Evolutionary conservation across 2,329 filamentous ascomycete genomes (phyloP).

Genomic region (Escovopsis sp.): DNA sequence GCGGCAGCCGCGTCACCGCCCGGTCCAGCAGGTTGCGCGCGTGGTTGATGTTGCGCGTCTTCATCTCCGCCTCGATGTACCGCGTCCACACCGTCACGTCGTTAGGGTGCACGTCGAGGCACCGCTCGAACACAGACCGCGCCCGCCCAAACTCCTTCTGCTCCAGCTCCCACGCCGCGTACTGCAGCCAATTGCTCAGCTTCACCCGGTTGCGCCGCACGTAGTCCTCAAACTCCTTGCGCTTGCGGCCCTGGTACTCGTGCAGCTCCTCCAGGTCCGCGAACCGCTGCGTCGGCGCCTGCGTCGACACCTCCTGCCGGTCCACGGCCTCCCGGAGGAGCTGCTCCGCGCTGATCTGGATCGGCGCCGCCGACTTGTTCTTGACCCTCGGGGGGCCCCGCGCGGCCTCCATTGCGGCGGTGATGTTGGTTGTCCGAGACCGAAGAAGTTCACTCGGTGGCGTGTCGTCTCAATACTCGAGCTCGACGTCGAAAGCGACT

Average conservation of each 20-base stretch:
- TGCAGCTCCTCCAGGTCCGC: conserved; percentile 95
- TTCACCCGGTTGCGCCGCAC: conserved; percentile 86
- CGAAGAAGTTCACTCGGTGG: not conserved
- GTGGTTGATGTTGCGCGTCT: conserved; percentile 84
- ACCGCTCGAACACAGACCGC: conserved; percentile 84
- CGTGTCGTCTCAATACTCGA: too few relatives aligned
- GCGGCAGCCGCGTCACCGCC: conserved; percentile 79
- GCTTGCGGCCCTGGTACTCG: conserved; percentile 90
- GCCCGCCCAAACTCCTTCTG: conserved; percentile 94
- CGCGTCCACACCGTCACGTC: conserved; percentile 79
- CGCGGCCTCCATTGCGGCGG: conserved; percentile 63
- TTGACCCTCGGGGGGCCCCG: conserved; percentile 93
- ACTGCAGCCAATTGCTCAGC: conserved; percentile 98
- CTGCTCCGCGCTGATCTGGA: conserved; percentile 93
- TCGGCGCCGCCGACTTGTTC: conserved; percentile 87
- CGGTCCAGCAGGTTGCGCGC: conserved; percentile 87
- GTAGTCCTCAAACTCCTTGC: conserved; percentile 97
- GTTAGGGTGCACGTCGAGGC: conserved; percentile 80
- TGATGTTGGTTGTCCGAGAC: not conserved
- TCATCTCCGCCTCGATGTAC: conserved; percentile 95
- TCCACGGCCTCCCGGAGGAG: conserved; percentile 94
- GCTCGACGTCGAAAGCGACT: too few relatives aligned
- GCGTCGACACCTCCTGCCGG: conserved; percentile 74
- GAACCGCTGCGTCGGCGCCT: conserved; percentile 88
- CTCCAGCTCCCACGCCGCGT: conserved; percentile 93